A percentile compares a stretch with the other conserved stretches of the same genome.
These are phyloP conservation scores for Tuber magnatum DNA, from an alignment of 495 filamentous ascomycete species.

Conservation along the genomic window DNA sequence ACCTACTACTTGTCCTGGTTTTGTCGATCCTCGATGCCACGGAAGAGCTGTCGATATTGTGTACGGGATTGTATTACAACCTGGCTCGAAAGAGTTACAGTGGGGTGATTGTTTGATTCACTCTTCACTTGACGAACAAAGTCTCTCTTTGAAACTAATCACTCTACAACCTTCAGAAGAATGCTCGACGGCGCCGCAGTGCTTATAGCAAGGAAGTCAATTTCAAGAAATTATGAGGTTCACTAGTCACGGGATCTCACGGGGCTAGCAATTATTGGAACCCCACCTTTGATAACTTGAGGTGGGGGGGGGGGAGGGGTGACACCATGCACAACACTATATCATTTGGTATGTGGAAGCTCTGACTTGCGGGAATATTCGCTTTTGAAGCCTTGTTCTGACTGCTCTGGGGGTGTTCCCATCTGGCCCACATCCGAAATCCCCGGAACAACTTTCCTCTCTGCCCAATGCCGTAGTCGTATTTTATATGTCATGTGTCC, in stretches of 20 bases:
- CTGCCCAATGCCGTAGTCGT: background rate
- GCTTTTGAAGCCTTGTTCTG: background rate
- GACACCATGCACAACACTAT: background rate
- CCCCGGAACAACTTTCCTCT: background rate
- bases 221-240: background rate
- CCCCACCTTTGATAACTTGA: background rate
- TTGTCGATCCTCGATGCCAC: background rate
- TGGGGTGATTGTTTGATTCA: background rate
- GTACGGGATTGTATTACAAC: background rate
- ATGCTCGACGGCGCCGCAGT: background rate
- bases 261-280: background rate
- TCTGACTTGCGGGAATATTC: background rate
- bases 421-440: constrained; percentile 1
- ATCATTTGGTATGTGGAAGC: background rate
- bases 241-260: background rate
- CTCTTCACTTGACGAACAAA: background rate
- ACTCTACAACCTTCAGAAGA: background rate
- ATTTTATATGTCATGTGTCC: constrained; percentile 2
- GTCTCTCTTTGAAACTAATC: background rate
- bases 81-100: background rate
- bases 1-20: background rate
- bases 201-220: background rate
- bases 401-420: background rate
- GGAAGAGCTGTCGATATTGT: background rate
- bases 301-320: background rate